Evolutionary conservation across 768 basidiomycete genomes (phyloP).

Genomic region (Pleurotus tuoliensis): DNA sequence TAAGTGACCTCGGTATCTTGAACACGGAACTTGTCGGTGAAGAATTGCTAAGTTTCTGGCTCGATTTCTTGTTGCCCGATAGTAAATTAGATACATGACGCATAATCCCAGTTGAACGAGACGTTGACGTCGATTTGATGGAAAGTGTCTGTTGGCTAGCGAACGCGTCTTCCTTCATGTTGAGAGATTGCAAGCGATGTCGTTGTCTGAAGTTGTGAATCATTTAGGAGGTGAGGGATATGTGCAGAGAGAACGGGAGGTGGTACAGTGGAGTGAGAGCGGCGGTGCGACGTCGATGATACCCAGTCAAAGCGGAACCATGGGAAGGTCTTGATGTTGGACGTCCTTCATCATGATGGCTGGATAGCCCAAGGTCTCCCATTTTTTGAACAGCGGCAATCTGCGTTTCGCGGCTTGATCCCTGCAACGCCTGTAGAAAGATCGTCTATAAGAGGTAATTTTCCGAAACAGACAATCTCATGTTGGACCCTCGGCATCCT

Average conservation of each 20-base stretch:
- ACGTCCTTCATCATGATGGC: constrained; percentile 7
- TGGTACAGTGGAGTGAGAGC: background rate
- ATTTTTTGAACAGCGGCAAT: constrained; percentile 7
- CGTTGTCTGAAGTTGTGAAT: constrained; percentile 2
- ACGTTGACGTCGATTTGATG: constrained; percentile 1
- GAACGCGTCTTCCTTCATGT: constrained; percentile 1
- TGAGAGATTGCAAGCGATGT: constrained; percentile 5
- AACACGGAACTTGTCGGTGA: constrained; percentile 1
- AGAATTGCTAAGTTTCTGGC: background rate
- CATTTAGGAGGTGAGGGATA: constrained; percentile 1
- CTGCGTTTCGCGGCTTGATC: background rate
- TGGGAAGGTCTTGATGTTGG: constrained; percentile 5
- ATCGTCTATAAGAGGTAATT: background rate
- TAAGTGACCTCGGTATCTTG: constrained; percentile 1
- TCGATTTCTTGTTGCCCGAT: constrained; percentile 6
- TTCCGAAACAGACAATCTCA: background rate
- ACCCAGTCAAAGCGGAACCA: background rate
- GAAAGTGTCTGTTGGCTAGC: constrained; percentile 5
- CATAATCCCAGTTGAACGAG: constrained; percentile 3
- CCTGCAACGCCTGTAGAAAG: background rate
- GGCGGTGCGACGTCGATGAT: background rate
- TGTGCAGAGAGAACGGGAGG: background rate
- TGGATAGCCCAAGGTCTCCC: background rate
- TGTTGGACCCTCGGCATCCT: background rate
- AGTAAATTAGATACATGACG: constrained; percentile 6